A percentile compares a stretch with the other conserved stretches of the same genome.
Evolutionary conservation across 805 yeast species (phyloP).

Genomic region (Yarrowia hollandica): DNA sequence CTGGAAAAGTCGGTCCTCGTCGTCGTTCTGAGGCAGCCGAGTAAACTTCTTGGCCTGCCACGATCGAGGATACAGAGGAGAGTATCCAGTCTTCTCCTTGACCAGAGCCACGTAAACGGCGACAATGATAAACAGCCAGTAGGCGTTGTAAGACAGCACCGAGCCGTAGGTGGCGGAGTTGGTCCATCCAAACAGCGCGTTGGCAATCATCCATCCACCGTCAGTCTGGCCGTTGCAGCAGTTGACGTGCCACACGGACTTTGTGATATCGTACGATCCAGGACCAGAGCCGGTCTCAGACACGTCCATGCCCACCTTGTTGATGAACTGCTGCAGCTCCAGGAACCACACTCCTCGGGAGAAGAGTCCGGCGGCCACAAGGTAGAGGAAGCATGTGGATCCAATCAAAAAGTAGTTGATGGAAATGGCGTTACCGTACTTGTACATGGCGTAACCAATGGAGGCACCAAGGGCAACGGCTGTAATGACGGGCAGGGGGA

Average conservation of each 20-base stretch:
- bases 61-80: constrained; percentile 30
- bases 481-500: constrained; percentile 89
- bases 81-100: constrained; percentile 73
- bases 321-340: constrained; percentile 64
- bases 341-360: constrained; percentile 93
- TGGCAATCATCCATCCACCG: constrained; percentile 97
- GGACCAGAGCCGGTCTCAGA: constrained; percentile 91
- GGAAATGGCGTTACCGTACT: constrained; percentile 77
- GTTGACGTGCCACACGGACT: constrained; percentile 92
- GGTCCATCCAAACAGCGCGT: constrained; percentile 95
- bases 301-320: constrained; percentile 87
- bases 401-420: constrained; percentile 81
- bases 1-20: constrained; percentile 27
- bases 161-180: constrained; percentile 94
- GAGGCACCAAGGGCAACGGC: constrained; percentile 78
- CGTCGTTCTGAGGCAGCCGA: constrained; percentile 19
- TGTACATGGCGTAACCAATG: constrained; percentile 74
- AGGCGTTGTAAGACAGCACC: constrained; percentile 80
- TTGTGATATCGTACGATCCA: constrained; percentile 82
- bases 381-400: constrained; percentile 85
- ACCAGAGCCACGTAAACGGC: constrained; percentile 62
- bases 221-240: constrained; percentile 93
- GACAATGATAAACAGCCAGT: constrained; percentile 73
- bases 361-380: constrained; percentile 89
- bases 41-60: constrained; percentile 6